Base-by-base conservation (phyloP, 257 asterid genomes). In the Solanum corneliomulleri region DNA sequence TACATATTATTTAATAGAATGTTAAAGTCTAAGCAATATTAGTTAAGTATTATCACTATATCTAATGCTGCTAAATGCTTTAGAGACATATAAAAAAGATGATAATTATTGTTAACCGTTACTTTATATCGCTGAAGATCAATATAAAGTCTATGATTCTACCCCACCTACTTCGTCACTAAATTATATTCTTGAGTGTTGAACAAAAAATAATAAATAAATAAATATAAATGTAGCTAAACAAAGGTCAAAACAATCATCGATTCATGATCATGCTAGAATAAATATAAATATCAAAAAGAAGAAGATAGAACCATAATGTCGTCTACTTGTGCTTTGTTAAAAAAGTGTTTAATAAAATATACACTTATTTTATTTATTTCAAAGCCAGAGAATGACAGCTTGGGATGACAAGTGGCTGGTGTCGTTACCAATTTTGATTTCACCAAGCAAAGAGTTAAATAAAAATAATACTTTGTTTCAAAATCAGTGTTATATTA, bases 191-290 rank as follows among this genome's bases (percentile, higher is more conserved):
- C 11, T 29, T 29, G 2, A 29, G 11, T 68, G 1, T 3, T 69
- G 6, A n/a, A n/a, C n/a, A n/a, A n/a, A n/a, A 60, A 85, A 37
- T n/a, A 47, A 84, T 11, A 27, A 42, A 41, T 12, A 76, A 41
- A n/a, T n/a, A 5, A 31, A 56, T 52, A 33, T 42, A 85, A 71
- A 39, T 89, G 94, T 90, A 90, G 93, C 87, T 76, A 66, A 80
- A 52, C 87, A 90, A 45, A 78, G 84, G 96, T 94, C 94, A 94
- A 93, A 86, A 92, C 92, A 91, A 94, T 94, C 94, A 94, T 92
- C 93, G 78, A 90, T 88, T 90, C 91, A 91, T 91, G 92, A 93
- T 91, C 58, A 81, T 82, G 83, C 52, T 60, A 74, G 41, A 41
- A 86, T 14, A 6, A 41, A 86, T 69, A 86, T 7, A 6, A 41